Percentiles rank a stretch among this genome's conserved stretches.
These are phyloP conservation scores for Willaertia magna DNA, from an alignment of 208 protist genomes.

Conservation along the genomic window DNA sequence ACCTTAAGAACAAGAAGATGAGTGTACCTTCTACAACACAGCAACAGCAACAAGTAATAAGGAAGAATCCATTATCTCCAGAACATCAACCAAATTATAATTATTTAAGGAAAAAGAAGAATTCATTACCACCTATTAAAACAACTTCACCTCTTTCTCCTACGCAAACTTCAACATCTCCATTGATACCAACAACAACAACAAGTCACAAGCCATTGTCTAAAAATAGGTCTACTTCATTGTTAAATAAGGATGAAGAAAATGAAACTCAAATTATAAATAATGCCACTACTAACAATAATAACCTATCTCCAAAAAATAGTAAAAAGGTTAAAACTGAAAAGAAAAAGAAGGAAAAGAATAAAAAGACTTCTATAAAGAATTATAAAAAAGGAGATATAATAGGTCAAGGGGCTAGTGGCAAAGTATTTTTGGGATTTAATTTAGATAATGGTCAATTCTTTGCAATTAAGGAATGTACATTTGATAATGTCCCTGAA, in stretches of 20 bases:
- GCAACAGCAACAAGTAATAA: not conserved
- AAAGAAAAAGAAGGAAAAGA: not conserved
- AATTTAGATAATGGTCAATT: not conserved
- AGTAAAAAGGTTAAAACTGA: too few species aligned
- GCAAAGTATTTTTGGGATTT: not conserved
- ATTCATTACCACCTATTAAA: too few species aligned
- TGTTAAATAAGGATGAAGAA: not conserved
- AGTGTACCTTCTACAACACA: too few species aligned
- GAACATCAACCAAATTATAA: too few species aligned
- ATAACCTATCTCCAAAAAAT: too few species aligned
- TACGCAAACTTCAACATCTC: too few species aligned
- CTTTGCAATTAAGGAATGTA: conserved; percentile 12
- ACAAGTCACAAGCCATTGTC: not conserved
- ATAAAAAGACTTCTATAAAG: not conserved
- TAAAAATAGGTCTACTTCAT: too few species aligned
- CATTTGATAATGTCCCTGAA: not conserved
- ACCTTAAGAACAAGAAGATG: not conserved
- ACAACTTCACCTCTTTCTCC: too few species aligned
- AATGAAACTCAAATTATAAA: too few species aligned
- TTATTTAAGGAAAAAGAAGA: too few species aligned
- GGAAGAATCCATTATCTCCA: too few species aligned
- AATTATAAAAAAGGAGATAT: conserved; percentile 11
- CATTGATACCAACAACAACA: not conserved
- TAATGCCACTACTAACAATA: too few species aligned
- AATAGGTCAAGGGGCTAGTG: not conserved